Base-by-base conservation (phyloP, 371 early-diverging fungal genomes). In the Enterocytospora artemiae region DNA sequence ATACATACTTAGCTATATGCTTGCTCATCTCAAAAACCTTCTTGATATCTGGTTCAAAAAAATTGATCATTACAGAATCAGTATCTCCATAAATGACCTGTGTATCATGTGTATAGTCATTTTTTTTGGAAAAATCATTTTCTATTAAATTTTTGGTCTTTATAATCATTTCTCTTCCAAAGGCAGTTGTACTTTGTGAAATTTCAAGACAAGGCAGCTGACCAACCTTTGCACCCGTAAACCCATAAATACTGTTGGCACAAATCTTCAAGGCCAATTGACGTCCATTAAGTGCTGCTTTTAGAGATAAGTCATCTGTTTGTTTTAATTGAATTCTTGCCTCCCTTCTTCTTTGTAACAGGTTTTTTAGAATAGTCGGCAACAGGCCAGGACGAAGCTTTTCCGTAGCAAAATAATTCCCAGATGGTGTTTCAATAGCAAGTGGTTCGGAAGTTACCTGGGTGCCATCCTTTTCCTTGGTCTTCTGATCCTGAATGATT, bases 11-110 rank as follows among this genome's bases (percentile, higher is more conserved):
- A 0, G 94, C 90, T 34, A 80, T 73, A 37, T 59, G 44, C 30
- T 67, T 68, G n/a, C 69, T 59, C 41, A 70, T 64, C 25, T 70
- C 44, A 63, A 75, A 76, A 7, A 72, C 67, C 30, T 41, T 53
- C 7, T 53, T 24, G 22, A 94, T 79, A 53, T 79, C 80, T 36
- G 81, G 74, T 9, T 83, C 85, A 28, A 89, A 89, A 82, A 95
- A 93, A 57, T 91, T 90, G 54, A 98, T 90, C 99, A 98, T 97
- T 27, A 98, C 96, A 1, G 97, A 96, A 81, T 98, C 97, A 0
- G 97, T 98, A 76, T 98, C 99, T 51, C 99, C 99, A 70, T 97
- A 98, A 59, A 97, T 91, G 49, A 98, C 95, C 32, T 82, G 76
- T 0, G 91, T 89, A 69, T 94, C 86, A 66, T 87, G 84, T 27